Percentiles rank a stretch among this genome's conserved stretches.
phyloP scores from a whole-genome alignment of 768 basidiomycete genomes.

The Lepiota brunneoincarnata region DNA sequence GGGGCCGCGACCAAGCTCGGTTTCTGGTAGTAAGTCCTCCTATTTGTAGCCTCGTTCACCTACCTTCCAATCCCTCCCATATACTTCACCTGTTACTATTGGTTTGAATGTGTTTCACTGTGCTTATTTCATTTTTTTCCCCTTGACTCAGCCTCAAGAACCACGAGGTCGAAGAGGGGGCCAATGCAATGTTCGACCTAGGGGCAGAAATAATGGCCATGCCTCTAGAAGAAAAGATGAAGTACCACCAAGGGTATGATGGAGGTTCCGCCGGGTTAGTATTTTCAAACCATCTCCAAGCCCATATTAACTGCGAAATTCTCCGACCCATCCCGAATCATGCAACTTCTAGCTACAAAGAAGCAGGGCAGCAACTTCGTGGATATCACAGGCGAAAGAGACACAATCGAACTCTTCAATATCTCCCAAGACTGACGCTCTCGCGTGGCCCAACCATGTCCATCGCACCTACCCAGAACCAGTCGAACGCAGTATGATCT shows the following conservation, averaged over 20 bases:
- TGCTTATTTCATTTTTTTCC: no score
- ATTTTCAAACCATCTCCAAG: background rate
- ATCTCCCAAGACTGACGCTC: slow-evolving; percentile 66
- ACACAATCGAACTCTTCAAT: slow-evolving; percentile 64
- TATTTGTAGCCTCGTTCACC: no score
- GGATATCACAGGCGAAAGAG: slow-evolving; percentile 55
- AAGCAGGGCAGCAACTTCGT: slow-evolving; percentile 58
- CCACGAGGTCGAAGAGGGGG: slow-evolving; percentile 48
- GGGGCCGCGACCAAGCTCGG: slow-evolving; percentile 55
- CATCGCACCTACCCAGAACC: slow-evolving; percentile 57
- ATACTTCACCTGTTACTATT: no score
- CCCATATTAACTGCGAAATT: slow-evolving; percentile 14
- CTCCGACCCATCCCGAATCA: background rate
- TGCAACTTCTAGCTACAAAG: slow-evolving; percentile 47
- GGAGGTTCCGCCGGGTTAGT: slow-evolving; percentile 38
- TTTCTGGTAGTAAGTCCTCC: slow-evolving; percentile 60
- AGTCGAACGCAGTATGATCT: slow-evolving; percentile 48
- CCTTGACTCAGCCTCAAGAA: slow-evolving; percentile 56
- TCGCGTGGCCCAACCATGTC: slow-evolving; percentile 52
- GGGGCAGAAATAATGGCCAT: slow-evolving; percentile 52
- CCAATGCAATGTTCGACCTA: slow-evolving; percentile 51
- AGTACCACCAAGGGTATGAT: slow-evolving; percentile 53
- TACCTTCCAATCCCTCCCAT: no score
- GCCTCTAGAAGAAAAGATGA: slow-evolving; percentile 56
- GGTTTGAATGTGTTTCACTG: no score